Base-by-base conservation (phyloP, 192 early-diverging fungal genomes). In the Backusella morwellensis region DNA sequence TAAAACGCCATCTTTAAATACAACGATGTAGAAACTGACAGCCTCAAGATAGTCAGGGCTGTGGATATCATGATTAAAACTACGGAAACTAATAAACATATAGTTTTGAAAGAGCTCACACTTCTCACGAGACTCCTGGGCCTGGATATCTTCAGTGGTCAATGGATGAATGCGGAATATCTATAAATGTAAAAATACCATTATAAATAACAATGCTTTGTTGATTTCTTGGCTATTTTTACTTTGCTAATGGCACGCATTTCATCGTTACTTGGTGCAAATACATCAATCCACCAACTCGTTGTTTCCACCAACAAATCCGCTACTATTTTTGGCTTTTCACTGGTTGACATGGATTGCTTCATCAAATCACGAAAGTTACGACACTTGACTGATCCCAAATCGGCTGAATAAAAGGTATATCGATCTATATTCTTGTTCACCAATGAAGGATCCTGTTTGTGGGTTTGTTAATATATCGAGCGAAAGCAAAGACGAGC, bases 101-200 rank as follows among this genome's bases (percentile, higher is more conserved):
- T 98, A 98, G 81, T 93, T 91, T 68, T 85, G 86, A 82, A 96
- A 98, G 36, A 92, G 85, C 83, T 98, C 96, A 79, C 90, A 92
- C 77, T 94, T 97, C 78, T 98, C 97, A 36, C 95, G 89, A 3
- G 91, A 88, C 68, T 96, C 94, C 70, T 95, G 87, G 21, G 90
- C 91, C 72, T 88, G 79, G 80, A 98, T 96, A 79, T 97, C 96
- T 79, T 98, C 96, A 50, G 87, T 87, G 3, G 97, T 97, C 52
- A 98, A 82, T 36, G 96, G 95, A 81, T 98, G 97, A 32, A 98
- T 91, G 29, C 85, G 89, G 71, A 97, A 96, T 21, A 95, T 85
- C 83, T 90, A 76, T 40, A 50, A 21, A 36, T 50, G 26, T 67
- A 7, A 35, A 26, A 35, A 35, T 23, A 47, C 54, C 23, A 72